Evolutionary conservation across 1,284 basidiomycete genomes (phyloP).

Genomic region (Irpex sp.): DNA sequence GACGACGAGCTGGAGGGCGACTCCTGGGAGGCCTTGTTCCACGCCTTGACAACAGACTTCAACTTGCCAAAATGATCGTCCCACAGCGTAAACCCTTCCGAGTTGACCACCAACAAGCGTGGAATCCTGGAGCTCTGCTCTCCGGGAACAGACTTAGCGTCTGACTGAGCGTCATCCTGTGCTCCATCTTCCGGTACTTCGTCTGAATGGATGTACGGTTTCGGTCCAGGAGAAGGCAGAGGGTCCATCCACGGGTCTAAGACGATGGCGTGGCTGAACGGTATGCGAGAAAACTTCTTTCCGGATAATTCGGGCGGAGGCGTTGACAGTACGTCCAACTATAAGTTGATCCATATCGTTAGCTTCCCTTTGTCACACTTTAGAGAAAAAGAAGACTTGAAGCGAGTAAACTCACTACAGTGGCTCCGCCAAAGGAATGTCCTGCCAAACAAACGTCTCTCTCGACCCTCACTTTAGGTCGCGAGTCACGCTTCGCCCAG

Average conservation of each 20-base stretch:
- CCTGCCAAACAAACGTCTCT: slow-evolving; percentile 51
- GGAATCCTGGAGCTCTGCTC: slow-evolving; percentile 21
- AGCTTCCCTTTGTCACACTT: too few relatives aligned
- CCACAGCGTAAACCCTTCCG: slow-evolving; percentile 72
- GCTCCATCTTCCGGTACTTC: too few relatives aligned
- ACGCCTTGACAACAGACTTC: slow-evolving; percentile 42
- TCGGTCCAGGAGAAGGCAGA: slow-evolving; percentile 49
- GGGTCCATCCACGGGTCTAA: slow-evolving; percentile 82
- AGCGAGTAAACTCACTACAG: slow-evolving; percentile 45
- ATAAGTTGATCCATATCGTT: neutral
- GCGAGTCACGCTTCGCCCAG: slow-evolving; percentile 9
- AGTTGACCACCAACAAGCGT: slow-evolving; percentile 60
- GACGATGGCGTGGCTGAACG: slow-evolving; percentile 48
- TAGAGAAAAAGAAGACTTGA: neutral
- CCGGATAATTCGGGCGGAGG: slow-evolving; percentile 29
- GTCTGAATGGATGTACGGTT: neutral
- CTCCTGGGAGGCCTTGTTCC: slow-evolving; percentile 31
- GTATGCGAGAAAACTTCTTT: slow-evolving; percentile 34
- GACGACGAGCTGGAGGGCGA: neutral
- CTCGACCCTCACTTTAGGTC: slow-evolving; percentile 30
- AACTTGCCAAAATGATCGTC: slow-evolving; percentile 60
- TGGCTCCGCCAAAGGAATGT: slow-evolving; percentile 77
- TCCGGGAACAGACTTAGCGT: slow-evolving; percentile 9
- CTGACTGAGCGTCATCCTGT: neutral
- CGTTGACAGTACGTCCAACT: slow-evolving; percentile 52